phyloP scores from a whole-genome alignment of 257 asterid genomes.

The Penstemon eatonii region DNA sequence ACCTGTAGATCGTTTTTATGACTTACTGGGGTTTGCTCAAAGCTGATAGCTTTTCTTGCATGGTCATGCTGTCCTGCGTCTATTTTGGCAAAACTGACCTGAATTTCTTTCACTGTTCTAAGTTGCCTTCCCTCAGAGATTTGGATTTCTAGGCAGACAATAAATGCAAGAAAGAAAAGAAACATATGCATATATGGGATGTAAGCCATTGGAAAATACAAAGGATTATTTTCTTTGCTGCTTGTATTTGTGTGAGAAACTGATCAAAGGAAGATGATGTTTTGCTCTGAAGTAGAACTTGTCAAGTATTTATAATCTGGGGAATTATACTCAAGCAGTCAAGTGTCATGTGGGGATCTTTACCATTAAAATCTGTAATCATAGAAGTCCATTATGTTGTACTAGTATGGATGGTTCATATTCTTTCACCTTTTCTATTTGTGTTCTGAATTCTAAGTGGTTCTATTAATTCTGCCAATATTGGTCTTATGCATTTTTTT shows the following conservation, averaged over 20 bases:
- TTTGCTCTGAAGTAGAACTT: constrained; percentile 30
- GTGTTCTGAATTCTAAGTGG: constrained; percentile 21
- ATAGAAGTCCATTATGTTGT: constrained; percentile 14
- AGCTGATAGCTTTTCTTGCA: constrained; percentile 16
- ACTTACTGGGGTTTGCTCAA: constrained; percentile 16
- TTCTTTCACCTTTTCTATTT: constrained; percentile 22
- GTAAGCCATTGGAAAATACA: constrained; percentile 39
- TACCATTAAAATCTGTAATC: constrained; percentile 34
- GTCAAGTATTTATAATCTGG: constrained; percentile 39
- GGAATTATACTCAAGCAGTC: constrained; percentile 8
- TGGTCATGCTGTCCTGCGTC: constrained; percentile 15
- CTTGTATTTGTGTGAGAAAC: not conserved
- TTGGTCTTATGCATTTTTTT: constrained; percentile 10
- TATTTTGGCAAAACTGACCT: constrained; percentile 17
- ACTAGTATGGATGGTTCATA: constrained; percentile 34
- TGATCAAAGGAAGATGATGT: constrained; percentile 6
- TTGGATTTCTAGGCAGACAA: constrained; percentile 29
- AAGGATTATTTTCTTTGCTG: not conserved
- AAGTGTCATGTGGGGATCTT: constrained; percentile 21
- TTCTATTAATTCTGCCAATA: constrained; percentile 16
- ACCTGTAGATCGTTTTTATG: constrained; percentile 9
- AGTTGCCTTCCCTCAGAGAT: constrained; percentile 49
- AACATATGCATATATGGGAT: constrained; percentile 20
- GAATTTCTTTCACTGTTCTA: constrained; percentile 25
- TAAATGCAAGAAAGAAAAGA: constrained; percentile 39